phyloP scores from a whole-genome alignment of 371 early-diverging fungal genomes.

The Apophysomyces sp. region DNA sequence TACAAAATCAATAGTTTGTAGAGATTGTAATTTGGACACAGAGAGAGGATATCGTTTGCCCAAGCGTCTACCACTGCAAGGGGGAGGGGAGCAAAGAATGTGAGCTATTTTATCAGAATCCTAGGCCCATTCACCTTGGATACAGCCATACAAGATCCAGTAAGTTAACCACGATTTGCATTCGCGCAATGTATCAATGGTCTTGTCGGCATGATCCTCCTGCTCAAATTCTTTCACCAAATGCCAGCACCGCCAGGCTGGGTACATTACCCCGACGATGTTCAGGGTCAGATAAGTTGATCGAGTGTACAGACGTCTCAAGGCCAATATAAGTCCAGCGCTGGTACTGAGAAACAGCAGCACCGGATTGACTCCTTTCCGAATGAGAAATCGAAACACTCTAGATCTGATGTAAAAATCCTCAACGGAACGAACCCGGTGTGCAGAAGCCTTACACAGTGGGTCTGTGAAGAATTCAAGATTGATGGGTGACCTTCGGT shows the following conservation, averaged over 20 bases:
- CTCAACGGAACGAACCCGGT: slow-evolving; percentile 33
- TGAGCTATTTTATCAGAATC: not conserved
- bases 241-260: slow-evolving; percentile 38
- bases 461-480: slow-evolving; percentile 30
- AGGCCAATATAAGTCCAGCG: slow-evolving; percentile 14
- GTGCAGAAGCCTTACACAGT: slow-evolving; percentile 12
- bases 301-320: slow-evolving; percentile 28
- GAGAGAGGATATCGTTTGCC: slow-evolving; percentile 22
- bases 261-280: slow-evolving; percentile 43
- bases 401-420: slow-evolving; percentile 24
- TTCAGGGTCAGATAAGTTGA: slow-evolving; percentile 29
- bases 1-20: slow-evolving; percentile 46
- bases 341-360: slow-evolving; percentile 27
- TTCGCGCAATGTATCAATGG: slow-evolving; percentile 15
- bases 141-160: slow-evolving; percentile 50
- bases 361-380: slow-evolving; percentile 34
- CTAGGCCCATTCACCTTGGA: slow-evolving; percentile 33
- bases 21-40: slow-evolving; percentile 44
- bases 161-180: slow-evolving; percentile 52
- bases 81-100: not conserved
- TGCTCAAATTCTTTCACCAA: slow-evolving; percentile 13
- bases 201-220: not conserved
- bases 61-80: slow-evolving; percentile 46
- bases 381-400: slow-evolving; percentile 31
- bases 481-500: slow-evolving; percentile 38